Conservation (phyloP, 1,139 yeast species). For the Hansenula sp. region DNA sequence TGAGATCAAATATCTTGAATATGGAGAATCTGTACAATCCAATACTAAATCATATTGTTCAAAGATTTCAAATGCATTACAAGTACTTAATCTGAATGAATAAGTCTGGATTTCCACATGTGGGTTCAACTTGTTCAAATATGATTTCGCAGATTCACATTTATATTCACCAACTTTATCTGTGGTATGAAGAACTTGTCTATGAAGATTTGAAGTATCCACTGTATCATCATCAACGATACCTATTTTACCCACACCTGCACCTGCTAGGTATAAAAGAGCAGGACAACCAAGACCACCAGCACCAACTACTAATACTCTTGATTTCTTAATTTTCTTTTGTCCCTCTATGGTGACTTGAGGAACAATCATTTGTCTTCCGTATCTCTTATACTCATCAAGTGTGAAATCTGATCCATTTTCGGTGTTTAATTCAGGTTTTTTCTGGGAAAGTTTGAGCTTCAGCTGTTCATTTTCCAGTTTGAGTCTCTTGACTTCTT, state of each 20-base stretch:
- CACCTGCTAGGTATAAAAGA: slow-evolving; percentile 74
- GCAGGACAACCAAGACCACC: slow-evolving; percentile 98
- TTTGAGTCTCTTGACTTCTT: slow-evolving; percentile 12
- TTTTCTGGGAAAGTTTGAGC: slow-evolving; percentile 1
- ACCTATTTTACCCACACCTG: slow-evolving; percentile 84
- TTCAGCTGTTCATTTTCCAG: slow-evolving; percentile 13
- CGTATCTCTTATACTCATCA: slow-evolving; percentile 80
- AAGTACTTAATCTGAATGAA: slow-evolving; percentile 45
- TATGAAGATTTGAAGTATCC: slow-evolving; percentile 78
- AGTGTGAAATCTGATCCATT: slow-evolving; percentile 22
- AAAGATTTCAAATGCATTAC: slow-evolving; percentile 63
- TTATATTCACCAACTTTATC: slow-evolving; percentile 64
- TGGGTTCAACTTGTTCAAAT: slow-evolving; percentile 59
- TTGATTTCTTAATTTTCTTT: slow-evolving; percentile 47
- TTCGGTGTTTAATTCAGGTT: neutral
- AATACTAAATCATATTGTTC: slow-evolving; percentile 66
- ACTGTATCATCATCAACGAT: slow-evolving; percentile 85
- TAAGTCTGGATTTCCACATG: slow-evolving; percentile 51
- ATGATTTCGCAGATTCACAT: slow-evolving; percentile 69
- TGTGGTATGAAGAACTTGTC: slow-evolving; percentile 80
- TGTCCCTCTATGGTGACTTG: slow-evolving; percentile 43
- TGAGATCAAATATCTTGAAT: slow-evolving; percentile 78
- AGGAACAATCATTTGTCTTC: slow-evolving; percentile 94
- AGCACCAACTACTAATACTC: slow-evolving; percentile 82
- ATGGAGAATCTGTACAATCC: slow-evolving; percentile 95